These are phyloP conservation scores for Aspergillus unguis DNA, from an alignment of 2,329 filamentous ascomycete genomes.

Conservation along the genomic window DNA sequence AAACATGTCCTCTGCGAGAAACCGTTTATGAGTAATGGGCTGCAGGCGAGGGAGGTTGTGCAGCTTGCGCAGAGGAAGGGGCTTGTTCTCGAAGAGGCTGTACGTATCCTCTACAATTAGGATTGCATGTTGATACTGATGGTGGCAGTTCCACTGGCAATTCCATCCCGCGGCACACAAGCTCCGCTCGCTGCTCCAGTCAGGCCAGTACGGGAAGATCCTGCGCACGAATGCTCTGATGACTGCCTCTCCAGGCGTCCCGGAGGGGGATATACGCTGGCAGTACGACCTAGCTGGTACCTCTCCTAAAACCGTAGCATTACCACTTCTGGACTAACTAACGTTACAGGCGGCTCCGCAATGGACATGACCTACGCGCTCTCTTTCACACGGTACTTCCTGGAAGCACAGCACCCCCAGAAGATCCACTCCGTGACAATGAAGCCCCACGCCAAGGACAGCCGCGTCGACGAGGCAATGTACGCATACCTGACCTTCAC, in stretches of 20 bases:
- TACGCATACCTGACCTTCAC: slow-evolving; percentile 28
- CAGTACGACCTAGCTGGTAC: slow-evolving; percentile 38
- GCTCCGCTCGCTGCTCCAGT: slow-evolving; percentile 42
- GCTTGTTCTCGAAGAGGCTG: neutral
- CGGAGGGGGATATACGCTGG: slow-evolving; percentile 44
- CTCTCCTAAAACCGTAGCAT: no score
- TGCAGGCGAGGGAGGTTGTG: slow-evolving; percentile 36
- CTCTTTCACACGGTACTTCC: slow-evolving; percentile 32
- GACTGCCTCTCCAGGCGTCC: slow-evolving; percentile 20
- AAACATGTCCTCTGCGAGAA: slow-evolving; percentile 58
- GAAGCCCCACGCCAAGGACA: slow-evolving; percentile 23
- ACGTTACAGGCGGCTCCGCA: slow-evolving; percentile 29
- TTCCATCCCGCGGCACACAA: slow-evolving; percentile 48
- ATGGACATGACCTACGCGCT: slow-evolving; percentile 42
- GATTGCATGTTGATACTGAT: neutral
- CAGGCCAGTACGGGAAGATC: slow-evolving; percentile 31
- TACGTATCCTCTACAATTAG: neutral
- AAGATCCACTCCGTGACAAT: slow-evolving; percentile 32
- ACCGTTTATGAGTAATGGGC: slow-evolving; percentile 44
- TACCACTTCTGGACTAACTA: no score
- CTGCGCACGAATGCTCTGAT: slow-evolving; percentile 24
- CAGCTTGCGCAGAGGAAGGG: neutral
- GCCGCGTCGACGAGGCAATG: slow-evolving; percentile 33
- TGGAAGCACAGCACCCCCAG: slow-evolving; percentile 25
- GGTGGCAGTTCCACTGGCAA: slow-evolving; percentile 39